Evolutionary conservation across 1,284 basidiomycete genomes (phyloP).

Genomic region (Kwoniella shivajii): DNA sequence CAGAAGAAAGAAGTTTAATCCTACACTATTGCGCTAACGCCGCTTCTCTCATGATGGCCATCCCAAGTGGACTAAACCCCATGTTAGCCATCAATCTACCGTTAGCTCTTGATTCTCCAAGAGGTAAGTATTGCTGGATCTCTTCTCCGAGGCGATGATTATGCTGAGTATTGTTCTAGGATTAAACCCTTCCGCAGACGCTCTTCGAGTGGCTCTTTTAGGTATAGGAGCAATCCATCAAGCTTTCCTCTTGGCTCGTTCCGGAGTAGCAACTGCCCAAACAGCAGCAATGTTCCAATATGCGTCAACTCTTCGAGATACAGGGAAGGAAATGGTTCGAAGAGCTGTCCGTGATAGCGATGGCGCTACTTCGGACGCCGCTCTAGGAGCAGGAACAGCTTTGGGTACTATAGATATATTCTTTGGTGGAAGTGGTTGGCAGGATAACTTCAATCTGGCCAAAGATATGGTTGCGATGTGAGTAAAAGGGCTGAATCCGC

Average conservation of each 20-base stretch:
- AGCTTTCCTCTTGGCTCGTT: constrained; percentile 52
- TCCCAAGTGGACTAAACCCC: constrained; percentile 54
- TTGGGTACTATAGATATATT: constrained; percentile 59
- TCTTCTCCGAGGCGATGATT: no score
- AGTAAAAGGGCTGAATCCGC: constrained; percentile 22
- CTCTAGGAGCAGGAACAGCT: constrained; percentile 54
- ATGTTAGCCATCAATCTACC: constrained; percentile 56
- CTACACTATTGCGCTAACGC: constrained; percentile 53
- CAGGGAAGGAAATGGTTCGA: constrained; percentile 45
- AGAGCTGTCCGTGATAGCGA: constrained; percentile 22
- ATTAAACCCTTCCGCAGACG: constrained; percentile 51
- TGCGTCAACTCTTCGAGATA: constrained; percentile 41
- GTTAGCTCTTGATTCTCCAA: constrained; percentile 51
- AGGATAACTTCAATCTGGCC: constrained; percentile 56
- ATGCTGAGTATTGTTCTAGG: constrained; percentile 20
- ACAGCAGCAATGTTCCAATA: constrained; percentile 48
- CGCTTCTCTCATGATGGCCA: constrained; percentile 56
- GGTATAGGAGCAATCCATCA: constrained; percentile 56
- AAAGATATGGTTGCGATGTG: constrained; percentile 56
- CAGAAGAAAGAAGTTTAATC: constrained; percentile 51
- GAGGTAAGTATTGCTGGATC: no score
- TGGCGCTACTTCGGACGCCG: constrained; percentile 52
- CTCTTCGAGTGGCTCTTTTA: constrained; percentile 52
- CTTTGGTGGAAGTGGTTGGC: constrained; percentile 56
- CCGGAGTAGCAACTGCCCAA: constrained; percentile 39